Evolutionary conservation across 192 early-diverging fungal species (phyloP).

Genomic region (Coemansia sp.): DNA sequence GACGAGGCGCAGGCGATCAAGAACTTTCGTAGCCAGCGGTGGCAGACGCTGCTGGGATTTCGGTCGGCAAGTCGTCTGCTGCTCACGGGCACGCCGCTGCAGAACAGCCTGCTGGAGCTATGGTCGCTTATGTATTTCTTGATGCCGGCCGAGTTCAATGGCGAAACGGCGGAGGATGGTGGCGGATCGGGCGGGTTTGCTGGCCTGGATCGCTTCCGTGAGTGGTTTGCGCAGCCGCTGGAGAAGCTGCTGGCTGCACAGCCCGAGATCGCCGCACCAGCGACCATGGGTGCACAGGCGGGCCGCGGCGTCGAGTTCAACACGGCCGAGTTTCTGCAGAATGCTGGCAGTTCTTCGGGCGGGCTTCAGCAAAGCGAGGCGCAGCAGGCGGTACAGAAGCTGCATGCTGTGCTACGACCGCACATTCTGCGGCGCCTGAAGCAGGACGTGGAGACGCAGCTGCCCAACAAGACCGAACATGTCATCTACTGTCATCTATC

Average conservation of each 20-base stretch:
- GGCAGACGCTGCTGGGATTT: conserved; percentile 82
- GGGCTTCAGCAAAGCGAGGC: conserved; percentile 54
- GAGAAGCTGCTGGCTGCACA: conserved; percentile 74
- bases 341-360: conserved; percentile 62
- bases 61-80: conserved; percentile 77
- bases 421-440: conserved; percentile 93
- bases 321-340: conserved; percentile 59
- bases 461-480: conserved; percentile 90
- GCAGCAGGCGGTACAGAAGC: conserved; percentile 67
- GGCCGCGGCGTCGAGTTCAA: conserved; percentile 53
- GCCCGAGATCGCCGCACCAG: conserved; percentile 53
- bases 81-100: conserved; percentile 95
- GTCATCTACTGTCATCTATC: conserved; percentile 72
- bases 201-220: conserved; percentile 74
- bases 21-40: conserved; percentile 84
- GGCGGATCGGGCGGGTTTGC: conserved; percentile 72
- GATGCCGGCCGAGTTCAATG: conserved; percentile 74
- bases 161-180: conserved; percentile 53
- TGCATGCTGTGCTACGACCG: conserved; percentile 75
- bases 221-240: conserved; percentile 85
- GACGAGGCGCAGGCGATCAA: conserved; percentile 98
- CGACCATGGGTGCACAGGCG: conserved; percentile 17
- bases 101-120: conserved; percentile 92
- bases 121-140: conserved; percentile 86
- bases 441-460: conserved; percentile 92